phyloP scores from a whole-genome alignment of 2,329 filamentous ascomycete genomes.

The Tolypocladium pustulatum region DNA sequence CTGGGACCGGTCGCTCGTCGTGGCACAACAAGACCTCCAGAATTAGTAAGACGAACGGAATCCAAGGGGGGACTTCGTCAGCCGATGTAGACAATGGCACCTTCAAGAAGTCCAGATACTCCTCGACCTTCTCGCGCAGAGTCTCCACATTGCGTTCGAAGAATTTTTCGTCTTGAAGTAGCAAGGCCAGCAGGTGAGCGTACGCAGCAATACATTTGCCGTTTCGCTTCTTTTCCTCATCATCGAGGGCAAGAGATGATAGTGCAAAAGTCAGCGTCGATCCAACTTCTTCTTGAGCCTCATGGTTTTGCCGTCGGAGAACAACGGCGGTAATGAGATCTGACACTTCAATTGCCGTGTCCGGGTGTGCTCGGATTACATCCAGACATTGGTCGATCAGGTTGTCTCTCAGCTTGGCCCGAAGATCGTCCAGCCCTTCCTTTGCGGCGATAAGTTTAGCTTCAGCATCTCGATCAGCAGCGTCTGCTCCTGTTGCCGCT shows the following conservation, averaged over 20 bases:
- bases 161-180: conserved; percentile 74
- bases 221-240: conserved; percentile 54
- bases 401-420: conserved; percentile 60
- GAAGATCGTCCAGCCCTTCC: conserved; percentile 70
- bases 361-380: conserved; percentile 77
- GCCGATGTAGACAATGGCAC: conserved; percentile 53
- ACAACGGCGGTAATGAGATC: conserved; percentile 74
- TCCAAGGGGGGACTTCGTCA: conserved; percentile 83
- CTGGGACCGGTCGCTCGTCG: conserved; percentile 69
- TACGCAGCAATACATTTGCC: conserved; percentile 67
- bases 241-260: conserved; percentile 53
- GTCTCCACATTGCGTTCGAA: conserved; percentile 66
- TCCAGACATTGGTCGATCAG: conserved; percentile 86
- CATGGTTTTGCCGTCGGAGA: conserved; percentile 43
- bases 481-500: conserved; percentile 4
- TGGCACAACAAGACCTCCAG: conserved; percentile 85
- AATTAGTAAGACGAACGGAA: conserved; percentile 80
- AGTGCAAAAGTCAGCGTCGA: conserved; percentile 76
- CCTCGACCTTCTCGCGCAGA: conserved; percentile 65
- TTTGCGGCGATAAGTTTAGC: conserved; percentile 31
- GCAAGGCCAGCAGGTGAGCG: conserved; percentile 79
- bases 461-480: conserved; percentile 7
- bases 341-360: conserved; percentile 81
- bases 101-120: conserved; percentile 71
- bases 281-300: conserved; percentile 61